Conservation (phyloP, 2,329 filamentous ascomycete species). For the Neurospora sp. region DNA sequence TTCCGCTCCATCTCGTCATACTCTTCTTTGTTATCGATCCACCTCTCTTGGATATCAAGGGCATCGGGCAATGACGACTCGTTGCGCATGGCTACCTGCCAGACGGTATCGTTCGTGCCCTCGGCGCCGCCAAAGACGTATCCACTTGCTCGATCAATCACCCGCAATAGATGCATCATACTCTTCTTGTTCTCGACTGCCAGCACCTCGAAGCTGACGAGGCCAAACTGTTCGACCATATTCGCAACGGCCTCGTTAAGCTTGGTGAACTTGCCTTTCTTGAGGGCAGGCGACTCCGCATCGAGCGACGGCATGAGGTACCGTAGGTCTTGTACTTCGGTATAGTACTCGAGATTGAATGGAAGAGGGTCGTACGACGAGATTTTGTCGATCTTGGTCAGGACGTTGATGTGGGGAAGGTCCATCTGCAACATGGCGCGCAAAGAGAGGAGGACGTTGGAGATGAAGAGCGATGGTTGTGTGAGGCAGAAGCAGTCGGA, state of each 20-base stretch:
- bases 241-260: slow-evolving; percentile 81
- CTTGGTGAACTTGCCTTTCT: slow-evolving; percentile 66
- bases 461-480: slow-evolving; percentile 88
- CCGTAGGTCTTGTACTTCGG: slow-evolving; percentile 85
- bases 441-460: slow-evolving; percentile 83
- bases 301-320: slow-evolving; percentile 76
- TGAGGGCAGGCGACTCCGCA: slow-evolving; percentile 61
- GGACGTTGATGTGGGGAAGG: slow-evolving; percentile 86
- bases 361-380: slow-evolving; percentile 74
- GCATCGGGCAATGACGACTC: slow-evolving; percentile 68
- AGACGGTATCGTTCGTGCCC: slow-evolving; percentile 91
- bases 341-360: slow-evolving; percentile 96
- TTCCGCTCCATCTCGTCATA: slow-evolving; percentile 72
- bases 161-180: slow-evolving; percentile 84
- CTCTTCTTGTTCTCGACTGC: slow-evolving; percentile 95
- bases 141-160: slow-evolving; percentile 84
- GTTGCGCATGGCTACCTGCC: slow-evolving; percentile 86
- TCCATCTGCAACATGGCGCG: slow-evolving; percentile 98
- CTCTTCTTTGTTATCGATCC: slow-evolving; percentile 83
- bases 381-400: slow-evolving; percentile 96
- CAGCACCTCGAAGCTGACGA: slow-evolving; percentile 86
- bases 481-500: slow-evolving; percentile 92
- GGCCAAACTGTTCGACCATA: slow-evolving; percentile 78
- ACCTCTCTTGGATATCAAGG: slow-evolving; percentile 86
- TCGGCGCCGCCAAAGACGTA: slow-evolving; percentile 89